Percentiles rank a stretch among this genome's conserved stretches.
Conservation (phyloP, 495 filamentous ascomycete genomes). For the Aspergillus egyptiacus region DNA sequence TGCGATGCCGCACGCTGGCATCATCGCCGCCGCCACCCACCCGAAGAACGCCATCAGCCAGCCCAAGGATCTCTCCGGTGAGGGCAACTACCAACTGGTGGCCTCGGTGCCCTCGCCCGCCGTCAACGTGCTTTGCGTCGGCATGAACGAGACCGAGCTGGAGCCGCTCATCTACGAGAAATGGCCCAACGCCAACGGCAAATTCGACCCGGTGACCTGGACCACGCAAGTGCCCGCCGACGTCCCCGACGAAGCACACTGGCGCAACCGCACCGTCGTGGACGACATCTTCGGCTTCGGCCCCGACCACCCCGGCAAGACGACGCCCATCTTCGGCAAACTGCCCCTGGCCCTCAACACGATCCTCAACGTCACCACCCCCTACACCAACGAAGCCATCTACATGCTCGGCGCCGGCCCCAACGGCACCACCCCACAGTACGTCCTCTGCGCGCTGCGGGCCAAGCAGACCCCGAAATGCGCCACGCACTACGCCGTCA, state of each 20-base stretch:
- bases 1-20: constrained; percentile 64
- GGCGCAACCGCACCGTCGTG: constrained; percentile 53
- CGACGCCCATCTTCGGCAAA: constrained; percentile 59
- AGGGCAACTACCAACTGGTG: constrained; percentile 58
- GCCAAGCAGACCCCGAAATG: constrained; percentile 54
- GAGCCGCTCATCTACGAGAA: constrained; percentile 53
- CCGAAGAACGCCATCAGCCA: constrained; percentile 58
- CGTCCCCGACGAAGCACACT: constrained; percentile 27
- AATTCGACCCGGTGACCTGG: constrained; percentile 34
- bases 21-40: constrained; percentile 56
- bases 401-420: constrained; percentile 58
- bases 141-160: constrained; percentile 52
- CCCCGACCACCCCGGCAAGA: constrained; percentile 33
- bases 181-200: constrained; percentile 44
- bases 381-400: constrained; percentile 42
- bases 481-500: constrained; percentile 55
- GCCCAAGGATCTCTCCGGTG: constrained; percentile 55
- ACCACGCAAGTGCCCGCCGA: constrained; percentile 12
- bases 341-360: constrained; percentile 58
- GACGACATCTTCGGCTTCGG: constrained; percentile 68
- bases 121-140: constrained; percentile 64
- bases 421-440: constrained; percentile 28
- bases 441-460: constrained; percentile 57
- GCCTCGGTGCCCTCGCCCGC: constrained; percentile 61
- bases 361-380: constrained; percentile 48